phyloP scores from a whole-genome alignment of 2,329 filamentous ascomycete species.

The Fulvia fulva region DNA sequence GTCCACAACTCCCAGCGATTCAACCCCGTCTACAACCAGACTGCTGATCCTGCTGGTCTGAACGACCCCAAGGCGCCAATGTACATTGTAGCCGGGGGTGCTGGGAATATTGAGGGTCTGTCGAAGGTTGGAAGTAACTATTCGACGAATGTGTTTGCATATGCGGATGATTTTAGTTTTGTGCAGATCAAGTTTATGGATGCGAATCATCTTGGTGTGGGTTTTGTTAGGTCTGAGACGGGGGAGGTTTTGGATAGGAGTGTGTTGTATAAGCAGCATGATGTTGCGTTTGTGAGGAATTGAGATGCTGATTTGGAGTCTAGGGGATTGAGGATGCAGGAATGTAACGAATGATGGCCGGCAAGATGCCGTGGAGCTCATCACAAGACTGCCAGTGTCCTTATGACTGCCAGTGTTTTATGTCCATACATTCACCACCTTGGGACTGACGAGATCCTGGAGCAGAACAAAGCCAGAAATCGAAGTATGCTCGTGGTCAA shows the following conservation, averaged over 20 bases:
- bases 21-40: slow-evolving; percentile 33
- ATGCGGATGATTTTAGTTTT: slow-evolving; percentile 52
- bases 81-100: slow-evolving; percentile 55
- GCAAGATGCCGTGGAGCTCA: no score
- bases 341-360: no score
- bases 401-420: no score
- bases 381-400: no score
- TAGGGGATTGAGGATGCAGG: background rate
- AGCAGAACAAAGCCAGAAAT: no score
- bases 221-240: slow-evolving; percentile 50
- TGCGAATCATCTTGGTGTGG: slow-evolving; percentile 44
- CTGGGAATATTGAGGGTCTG: slow-evolving; percentile 55
- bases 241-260: slow-evolving; percentile 28
- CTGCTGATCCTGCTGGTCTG: slow-evolving; percentile 40
- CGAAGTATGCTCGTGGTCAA: no score
- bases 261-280: slow-evolving; percentile 23
- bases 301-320: slow-evolving; percentile 4
- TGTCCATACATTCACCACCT: no score
- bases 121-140: slow-evolving; percentile 41
- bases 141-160: slow-evolving; percentile 47
- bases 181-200: slow-evolving; percentile 48
- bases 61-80: slow-evolving; percentile 52
- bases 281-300: slow-evolving; percentile 14
- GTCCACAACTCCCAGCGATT: slow-evolving; percentile 58
- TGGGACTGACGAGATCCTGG: no score